phyloP scores from a whole-genome alignment of 495 filamentous ascomycete genomes.

The Beverwykella pulmonaria region DNA sequence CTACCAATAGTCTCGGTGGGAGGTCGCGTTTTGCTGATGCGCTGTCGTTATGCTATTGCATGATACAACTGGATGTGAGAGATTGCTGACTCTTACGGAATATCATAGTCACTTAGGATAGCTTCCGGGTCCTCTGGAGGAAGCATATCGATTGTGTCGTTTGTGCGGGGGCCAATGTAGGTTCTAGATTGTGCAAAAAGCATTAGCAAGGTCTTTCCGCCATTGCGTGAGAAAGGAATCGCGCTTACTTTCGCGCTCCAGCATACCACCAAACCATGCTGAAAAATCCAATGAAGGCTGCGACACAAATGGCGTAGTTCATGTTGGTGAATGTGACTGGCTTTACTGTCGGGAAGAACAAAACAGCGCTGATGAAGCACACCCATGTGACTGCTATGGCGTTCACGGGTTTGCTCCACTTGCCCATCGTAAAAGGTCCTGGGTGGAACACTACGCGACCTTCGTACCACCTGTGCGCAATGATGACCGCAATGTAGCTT shows the following conservation, averaged over 20 bases:
- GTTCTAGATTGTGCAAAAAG: constrained; percentile 18
- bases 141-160: constrained; percentile 36
- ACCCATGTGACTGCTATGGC: constrained; percentile 66
- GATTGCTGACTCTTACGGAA: constrained; percentile 3
- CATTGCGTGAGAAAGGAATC: background rate
- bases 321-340: constrained; percentile 68
- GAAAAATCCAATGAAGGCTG: constrained; percentile 63
- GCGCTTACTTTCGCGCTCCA: constrained; percentile 58
- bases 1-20: background rate
- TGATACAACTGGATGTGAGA: background rate
- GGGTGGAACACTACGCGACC: constrained; percentile 61
- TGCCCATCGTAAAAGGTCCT: constrained; percentile 67
- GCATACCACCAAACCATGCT: constrained; percentile 69
- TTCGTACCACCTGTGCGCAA: constrained; percentile 64
- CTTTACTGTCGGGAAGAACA: constrained; percentile 65
- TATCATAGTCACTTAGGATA: constrained; percentile 32
- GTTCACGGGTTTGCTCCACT: constrained; percentile 63
- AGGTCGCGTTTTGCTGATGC: constrained; percentile 6
- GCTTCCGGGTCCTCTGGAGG: constrained; percentile 41
- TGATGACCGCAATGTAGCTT: constrained; percentile 69
- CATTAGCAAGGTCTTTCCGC: background rate
- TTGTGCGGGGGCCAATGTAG: constrained; percentile 41
- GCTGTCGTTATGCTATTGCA: background rate
- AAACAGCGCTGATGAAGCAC: constrained; percentile 65
- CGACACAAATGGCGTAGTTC: constrained; percentile 72